phyloP scores from a whole-genome alignment of 2,329 filamentous ascomycete genomes.

The Fusarium armeniacum region DNA sequence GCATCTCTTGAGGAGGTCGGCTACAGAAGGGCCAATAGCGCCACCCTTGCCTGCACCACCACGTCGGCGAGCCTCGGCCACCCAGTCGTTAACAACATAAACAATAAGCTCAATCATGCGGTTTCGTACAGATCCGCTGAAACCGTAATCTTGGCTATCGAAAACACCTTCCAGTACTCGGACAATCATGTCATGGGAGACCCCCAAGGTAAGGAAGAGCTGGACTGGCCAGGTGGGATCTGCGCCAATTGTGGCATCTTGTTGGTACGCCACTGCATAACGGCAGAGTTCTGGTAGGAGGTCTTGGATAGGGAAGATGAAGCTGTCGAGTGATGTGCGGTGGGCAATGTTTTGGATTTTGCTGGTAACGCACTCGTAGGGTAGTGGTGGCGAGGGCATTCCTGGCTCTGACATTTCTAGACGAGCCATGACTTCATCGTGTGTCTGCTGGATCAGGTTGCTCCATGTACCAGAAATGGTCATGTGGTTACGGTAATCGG shows the following conservation, averaged over 20 bases:
- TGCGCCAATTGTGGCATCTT: constrained; percentile 70
- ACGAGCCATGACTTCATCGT: constrained; percentile 67
- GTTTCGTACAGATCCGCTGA: constrained; percentile 65
- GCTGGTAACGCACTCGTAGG: constrained; percentile 78
- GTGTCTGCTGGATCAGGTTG: constrained; percentile 80
- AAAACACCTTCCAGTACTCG: constrained; percentile 70
- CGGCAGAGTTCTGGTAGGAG: constrained; percentile 74
- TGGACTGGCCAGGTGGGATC: constrained; percentile 70
- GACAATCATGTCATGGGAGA: constrained; percentile 69
- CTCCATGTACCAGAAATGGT: constrained; percentile 90
- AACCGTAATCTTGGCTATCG: constrained; percentile 71
- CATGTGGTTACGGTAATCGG: constrained; percentile 89
- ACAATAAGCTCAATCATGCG: constrained; percentile 69
- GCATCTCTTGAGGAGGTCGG: constrained; percentile 65
- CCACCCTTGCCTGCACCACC: constrained; percentile 59
- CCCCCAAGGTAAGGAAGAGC: constrained; percentile 68
- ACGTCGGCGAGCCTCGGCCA: constrained; percentile 63
- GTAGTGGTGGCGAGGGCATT: constrained; percentile 62
- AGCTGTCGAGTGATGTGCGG: constrained; percentile 74
- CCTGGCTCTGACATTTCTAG: constrained; percentile 59
- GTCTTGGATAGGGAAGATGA: constrained; percentile 73
- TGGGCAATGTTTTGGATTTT: constrained; percentile 75
- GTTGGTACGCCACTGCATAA: constrained; percentile 71
- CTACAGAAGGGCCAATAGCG: constrained; percentile 60
- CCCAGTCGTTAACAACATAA: constrained; percentile 64